phyloP scores from a whole-genome alignment of 2,329 filamentous ascomycete species.

The Hymenoscyphus scutula region DNA sequence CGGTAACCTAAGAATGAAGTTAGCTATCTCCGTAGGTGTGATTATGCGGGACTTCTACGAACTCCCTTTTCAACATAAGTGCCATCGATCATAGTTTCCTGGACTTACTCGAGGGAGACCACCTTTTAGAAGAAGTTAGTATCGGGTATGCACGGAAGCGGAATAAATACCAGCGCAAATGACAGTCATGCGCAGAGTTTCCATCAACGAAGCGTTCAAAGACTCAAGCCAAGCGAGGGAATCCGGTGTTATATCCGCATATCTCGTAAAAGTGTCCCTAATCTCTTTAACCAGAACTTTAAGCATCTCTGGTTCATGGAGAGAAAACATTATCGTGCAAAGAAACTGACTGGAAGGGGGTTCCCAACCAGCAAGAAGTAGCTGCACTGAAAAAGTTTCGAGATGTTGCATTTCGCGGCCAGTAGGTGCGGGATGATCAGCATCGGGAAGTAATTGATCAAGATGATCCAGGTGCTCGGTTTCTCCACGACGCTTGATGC shows the following conservation, averaged over 20 bases:
- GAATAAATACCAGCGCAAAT: not conserved
- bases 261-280: not conserved
- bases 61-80: constrained; percentile 1
- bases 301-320: not conserved
- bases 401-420: not conserved
- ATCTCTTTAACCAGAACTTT: not conserved
- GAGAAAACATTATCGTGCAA: constrained; percentile 5
- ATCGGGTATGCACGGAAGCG: no score
- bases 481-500: not conserved
- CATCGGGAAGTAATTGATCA: not conserved
- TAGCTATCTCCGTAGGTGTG: not conserved
- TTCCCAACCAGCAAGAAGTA: constrained; percentile 2
- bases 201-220: not conserved
- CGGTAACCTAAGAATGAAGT: not conserved
- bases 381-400: not conserved
- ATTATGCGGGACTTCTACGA: no score
- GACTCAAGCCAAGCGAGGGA: not conserved
- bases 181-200: not conserved
- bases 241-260: not conserved
- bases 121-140: not conserved
- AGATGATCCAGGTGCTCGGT: constrained; percentile 2
- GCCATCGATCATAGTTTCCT: not conserved
- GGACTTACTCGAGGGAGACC: not conserved
- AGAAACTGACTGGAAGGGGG: constrained; percentile 2
- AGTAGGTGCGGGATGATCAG: not conserved